These are phyloP conservation scores for Sicyos edulis DNA, from an alignment of 306 rosid species.

Conservation along the genomic window DNA sequence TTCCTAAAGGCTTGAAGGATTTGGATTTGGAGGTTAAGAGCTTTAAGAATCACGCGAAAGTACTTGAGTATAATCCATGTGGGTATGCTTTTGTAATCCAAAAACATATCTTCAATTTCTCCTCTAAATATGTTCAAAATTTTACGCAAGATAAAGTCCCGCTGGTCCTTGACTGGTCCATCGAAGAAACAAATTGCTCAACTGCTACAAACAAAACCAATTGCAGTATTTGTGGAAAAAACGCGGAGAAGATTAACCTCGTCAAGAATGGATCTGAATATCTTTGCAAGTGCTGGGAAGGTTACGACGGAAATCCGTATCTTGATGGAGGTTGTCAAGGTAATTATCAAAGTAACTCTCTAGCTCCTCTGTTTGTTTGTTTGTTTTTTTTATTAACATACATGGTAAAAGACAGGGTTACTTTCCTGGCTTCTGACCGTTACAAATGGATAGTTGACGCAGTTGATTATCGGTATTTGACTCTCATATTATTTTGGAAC, in stretches of 20 bases:
- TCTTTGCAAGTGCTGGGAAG: slow-evolving; percentile 30
- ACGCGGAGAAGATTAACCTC: background rate
- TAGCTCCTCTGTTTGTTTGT: too few species aligned
- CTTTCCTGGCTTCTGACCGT: too few species aligned
- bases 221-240: background rate
- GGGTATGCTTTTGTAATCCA: slow-evolving; percentile 29
- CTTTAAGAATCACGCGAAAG: accelerated
- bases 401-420: too few species aligned
- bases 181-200: slow-evolving; percentile 10
- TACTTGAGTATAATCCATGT: slow-evolving; percentile 21
- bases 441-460: too few species aligned
- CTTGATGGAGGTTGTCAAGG: slow-evolving; percentile 32
- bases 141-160: slow-evolving; percentile 17
- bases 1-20: slow-evolving; percentile 15
- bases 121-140: background rate
- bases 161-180: slow-evolving; percentile 38
- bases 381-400: too few species aligned
- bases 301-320: slow-evolving; percentile 41
- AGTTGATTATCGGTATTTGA: too few species aligned
- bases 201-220: background rate
- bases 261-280: slow-evolving; percentile 21
- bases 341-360: too few species aligned
- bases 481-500: too few species aligned
- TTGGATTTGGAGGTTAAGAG: accelerated
- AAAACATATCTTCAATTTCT: slow-evolving; percentile 22